A percentile compares a stretch with the other conserved stretches of the same genome.
phyloP scores from a whole-genome alignment of 441 rosid species.

The Brassica hybrid region DNA sequence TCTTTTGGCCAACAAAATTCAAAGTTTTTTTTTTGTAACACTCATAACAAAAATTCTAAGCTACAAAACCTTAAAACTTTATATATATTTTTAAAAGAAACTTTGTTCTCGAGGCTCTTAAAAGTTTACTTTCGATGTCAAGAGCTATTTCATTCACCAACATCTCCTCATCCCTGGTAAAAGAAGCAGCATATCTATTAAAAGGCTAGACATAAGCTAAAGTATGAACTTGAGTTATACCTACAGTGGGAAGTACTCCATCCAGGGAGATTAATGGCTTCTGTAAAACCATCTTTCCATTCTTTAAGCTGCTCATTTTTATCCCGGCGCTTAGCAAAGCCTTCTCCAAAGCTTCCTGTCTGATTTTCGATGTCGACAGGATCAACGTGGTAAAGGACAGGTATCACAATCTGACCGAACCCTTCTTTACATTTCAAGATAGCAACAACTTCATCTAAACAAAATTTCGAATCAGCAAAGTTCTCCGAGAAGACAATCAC shows the following conservation, averaged over 20 bases:
- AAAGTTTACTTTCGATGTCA: slow-evolving; percentile 28
- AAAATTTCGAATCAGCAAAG: slow-evolving; percentile 38
- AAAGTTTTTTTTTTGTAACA: neutral
- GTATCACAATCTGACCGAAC: slow-evolving; percentile 41
- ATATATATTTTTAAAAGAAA: neutral
- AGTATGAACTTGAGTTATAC: slow-evolving; percentile 12
- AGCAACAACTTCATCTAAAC: slow-evolving; percentile 43
- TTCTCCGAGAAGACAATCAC: slow-evolving; percentile 38
- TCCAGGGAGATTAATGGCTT: slow-evolving; percentile 33
- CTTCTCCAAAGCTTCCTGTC: slow-evolving; percentile 39
- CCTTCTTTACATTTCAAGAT: slow-evolving; percentile 35
- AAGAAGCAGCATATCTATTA: neutral
- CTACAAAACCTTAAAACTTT: neutral
- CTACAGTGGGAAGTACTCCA: slow-evolving; percentile 24
- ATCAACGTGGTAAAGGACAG: slow-evolving; percentile 42
- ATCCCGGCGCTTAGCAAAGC: slow-evolving; percentile 11
- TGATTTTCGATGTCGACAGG: slow-evolving; percentile 37
- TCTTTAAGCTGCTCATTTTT: slow-evolving; percentile 7
- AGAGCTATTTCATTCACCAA: slow-evolving; percentile 35
- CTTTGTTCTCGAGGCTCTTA: slow-evolving; percentile 35
- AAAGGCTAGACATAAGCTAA: too few species aligned
- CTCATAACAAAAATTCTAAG: neutral
- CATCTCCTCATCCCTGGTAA: slow-evolving; percentile 31
- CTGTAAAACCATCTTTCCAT: slow-evolving; percentile 21
- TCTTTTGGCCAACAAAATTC: neutral